Evolutionary conservation across 768 basidiomycete genomes (phyloP).

Genomic region (Amanita pallidorosea): DNA sequence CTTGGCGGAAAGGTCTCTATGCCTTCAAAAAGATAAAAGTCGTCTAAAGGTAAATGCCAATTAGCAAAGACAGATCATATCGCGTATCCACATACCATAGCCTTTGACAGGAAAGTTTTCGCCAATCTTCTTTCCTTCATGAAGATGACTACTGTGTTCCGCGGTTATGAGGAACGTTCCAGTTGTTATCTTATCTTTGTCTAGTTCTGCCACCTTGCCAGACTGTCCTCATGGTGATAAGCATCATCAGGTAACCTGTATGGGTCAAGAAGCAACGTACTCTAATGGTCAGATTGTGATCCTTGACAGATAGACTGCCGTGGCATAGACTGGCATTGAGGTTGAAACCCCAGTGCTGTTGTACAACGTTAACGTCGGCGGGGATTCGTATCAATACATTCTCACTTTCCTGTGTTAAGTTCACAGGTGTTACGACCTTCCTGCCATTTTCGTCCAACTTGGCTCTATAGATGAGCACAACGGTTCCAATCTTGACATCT

Average conservation of each 20-base stretch:
- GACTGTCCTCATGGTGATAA: constrained; percentile 24
- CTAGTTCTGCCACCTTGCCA: constrained; percentile 43
- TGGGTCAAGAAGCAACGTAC: constrained; percentile 12
- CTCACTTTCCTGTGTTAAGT: constrained; percentile 56
- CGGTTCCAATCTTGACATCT: constrained; percentile 29
- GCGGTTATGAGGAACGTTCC: constrained; percentile 38
- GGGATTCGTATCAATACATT: constrained; percentile 1
- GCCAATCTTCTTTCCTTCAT: constrained; percentile 42
- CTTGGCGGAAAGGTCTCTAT: constrained; percentile 23
- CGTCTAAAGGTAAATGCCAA: constrained; percentile 27
- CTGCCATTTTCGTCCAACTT: constrained; percentile 38
- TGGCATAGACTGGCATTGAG: constrained; percentile 54
- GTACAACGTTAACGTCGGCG: background rate
- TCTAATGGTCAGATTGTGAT: constrained; percentile 34
- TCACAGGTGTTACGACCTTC: constrained; percentile 56
- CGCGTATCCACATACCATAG: constrained; percentile 34
- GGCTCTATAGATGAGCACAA: constrained; percentile 60
- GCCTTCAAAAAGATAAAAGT: constrained; percentile 47
- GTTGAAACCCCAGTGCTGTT: constrained; percentile 77
- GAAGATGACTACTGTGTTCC: constrained; percentile 37
- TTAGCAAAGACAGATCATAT: constrained; percentile 3
- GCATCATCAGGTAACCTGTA: background rate
- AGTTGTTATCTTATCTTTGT: constrained; percentile 37
- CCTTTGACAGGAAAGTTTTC: constrained; percentile 44
- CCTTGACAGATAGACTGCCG: constrained; percentile 35